Evolutionary conservation across 495 filamentous ascomycete genomes (phyloP).

Genomic region (Clohesyomyces aquaticus): DNA sequence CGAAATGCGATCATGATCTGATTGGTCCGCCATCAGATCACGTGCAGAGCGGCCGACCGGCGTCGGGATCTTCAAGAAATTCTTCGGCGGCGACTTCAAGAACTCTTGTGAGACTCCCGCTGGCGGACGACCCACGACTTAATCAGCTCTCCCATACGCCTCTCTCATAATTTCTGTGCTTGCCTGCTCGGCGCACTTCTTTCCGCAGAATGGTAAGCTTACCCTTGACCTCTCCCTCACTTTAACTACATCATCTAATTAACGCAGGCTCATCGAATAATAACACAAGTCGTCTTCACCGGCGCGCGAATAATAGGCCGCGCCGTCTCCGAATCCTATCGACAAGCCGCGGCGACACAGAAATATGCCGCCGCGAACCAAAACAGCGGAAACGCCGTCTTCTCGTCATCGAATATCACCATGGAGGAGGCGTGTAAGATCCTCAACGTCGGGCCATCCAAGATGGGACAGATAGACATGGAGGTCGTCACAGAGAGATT

Average conservation of each 20-base stretch:
- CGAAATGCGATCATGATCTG: constrained; percentile 25
- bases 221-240: background rate
- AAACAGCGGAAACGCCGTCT: constrained; percentile 53
- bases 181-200: background rate
- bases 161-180: background rate
- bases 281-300: constrained; percentile 88
- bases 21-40: constrained; percentile 16
- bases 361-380: constrained; percentile 74
- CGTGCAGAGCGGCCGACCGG: background rate
- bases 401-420: constrained; percentile 72
- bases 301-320: constrained; percentile 90
- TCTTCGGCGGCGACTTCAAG: constrained; percentile 21
- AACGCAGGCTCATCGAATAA: constrained; percentile 85
- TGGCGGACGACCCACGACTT: background rate
- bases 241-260: constrained; percentile 15
- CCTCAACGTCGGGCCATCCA: constrained; percentile 89
- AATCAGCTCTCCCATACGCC: background rate
- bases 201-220: constrained; percentile 13
- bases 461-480: constrained; percentile 72
- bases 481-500: constrained; percentile 82
- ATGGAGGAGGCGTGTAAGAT: constrained; percentile 98
- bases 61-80: background rate
- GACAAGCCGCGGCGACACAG: constrained; percentile 75
- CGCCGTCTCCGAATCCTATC: constrained; percentile 67
- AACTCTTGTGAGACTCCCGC: constrained; percentile 17